Evolutionary conservation across 306 rosid genomes (phyloP).

Genomic region (Chamaecrista fasciculata): DNA sequence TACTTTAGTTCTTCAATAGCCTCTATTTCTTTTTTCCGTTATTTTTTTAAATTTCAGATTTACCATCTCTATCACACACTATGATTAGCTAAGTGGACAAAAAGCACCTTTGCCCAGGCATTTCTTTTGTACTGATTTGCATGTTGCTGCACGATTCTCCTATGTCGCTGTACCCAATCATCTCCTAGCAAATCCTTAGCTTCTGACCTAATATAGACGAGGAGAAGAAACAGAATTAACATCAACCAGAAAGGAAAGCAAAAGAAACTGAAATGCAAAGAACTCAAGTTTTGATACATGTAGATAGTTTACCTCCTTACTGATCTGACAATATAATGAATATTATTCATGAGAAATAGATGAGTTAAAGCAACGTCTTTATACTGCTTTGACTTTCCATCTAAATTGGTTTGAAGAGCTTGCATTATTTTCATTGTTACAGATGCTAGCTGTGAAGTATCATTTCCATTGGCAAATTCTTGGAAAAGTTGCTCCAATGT

Average conservation of each 20-base stretch:
- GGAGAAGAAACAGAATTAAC: neutral
- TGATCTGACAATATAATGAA: slow-evolving; percentile 75
- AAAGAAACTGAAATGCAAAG: neutral
- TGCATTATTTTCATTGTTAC: slow-evolving; percentile 74
- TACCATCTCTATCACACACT: too few species aligned
- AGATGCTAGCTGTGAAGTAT: slow-evolving; percentile 52
- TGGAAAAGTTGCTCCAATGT: slow-evolving; percentile 32
- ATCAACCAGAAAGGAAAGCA: neutral
- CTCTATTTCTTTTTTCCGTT: too few species aligned
- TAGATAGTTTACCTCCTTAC: slow-evolving; percentile 56
- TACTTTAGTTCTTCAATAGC: too few species aligned
- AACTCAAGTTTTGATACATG: neutral
- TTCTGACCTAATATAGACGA: slow-evolving; percentile 51
- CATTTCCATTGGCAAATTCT: slow-evolving; percentile 55
- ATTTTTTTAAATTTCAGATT: too few species aligned
- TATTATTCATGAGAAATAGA: slow-evolving; percentile 73
- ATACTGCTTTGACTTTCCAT: slow-evolving; percentile 72
- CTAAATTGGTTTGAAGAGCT: slow-evolving; percentile 75
- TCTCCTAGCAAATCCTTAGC: slow-evolving; percentile 78
- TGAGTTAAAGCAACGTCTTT: slow-evolving; percentile 65
- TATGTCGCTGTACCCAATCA: slow-evolving; percentile 76
- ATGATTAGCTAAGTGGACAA: neutral
- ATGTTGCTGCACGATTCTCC: slow-evolving; percentile 60
- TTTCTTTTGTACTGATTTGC: slow-evolving; percentile 48
- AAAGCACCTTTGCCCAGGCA: slow-evolving; percentile 64